phyloP scores from a whole-genome alignment of 148 eudicot genomes.

The Nepenthes gracilis region DNA sequence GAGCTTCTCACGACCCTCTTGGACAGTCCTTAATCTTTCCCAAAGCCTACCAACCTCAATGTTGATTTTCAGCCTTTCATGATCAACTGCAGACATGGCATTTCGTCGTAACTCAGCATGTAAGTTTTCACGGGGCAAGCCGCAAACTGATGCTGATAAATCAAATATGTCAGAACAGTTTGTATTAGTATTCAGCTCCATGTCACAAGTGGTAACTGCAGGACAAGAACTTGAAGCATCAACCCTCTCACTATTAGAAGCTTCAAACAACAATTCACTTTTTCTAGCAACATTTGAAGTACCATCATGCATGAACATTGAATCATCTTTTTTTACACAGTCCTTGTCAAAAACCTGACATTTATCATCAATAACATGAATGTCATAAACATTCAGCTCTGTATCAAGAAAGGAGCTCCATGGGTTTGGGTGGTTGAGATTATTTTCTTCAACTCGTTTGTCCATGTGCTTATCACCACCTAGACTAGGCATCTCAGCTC shows the following conservation, averaged over 20 bases:
- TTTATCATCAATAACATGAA: conserved; percentile 49
- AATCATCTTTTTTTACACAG: conserved; percentile 4
- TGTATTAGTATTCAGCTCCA: conserved; percentile 18
- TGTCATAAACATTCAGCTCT: conserved; percentile 49
- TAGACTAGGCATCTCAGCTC: conserved; percentile 7
- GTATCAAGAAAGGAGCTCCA: neutral
- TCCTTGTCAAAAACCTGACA: conserved; percentile 12
- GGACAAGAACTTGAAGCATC: conserved; percentile 6
- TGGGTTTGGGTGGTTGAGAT: conserved; percentile 1
- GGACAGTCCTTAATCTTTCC: conserved; percentile 62
- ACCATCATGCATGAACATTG: conserved; percentile 4
- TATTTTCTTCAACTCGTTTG: conserved; percentile 2
- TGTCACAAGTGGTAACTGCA: conserved; percentile 9
- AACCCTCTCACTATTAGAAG: conserved; percentile 9
- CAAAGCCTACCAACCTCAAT: conserved; percentile 59
- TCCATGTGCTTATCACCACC: conserved; percentile 11
- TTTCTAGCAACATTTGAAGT: conserved; percentile 8
- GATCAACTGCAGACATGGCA: conserved; percentile 51
- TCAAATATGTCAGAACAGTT: conserved; percentile 27
- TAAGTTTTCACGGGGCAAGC: conserved; percentile 15
- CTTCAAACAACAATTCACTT: conserved; percentile 12
- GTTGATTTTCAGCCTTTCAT: conserved; percentile 62
- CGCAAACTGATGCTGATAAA: conserved; percentile 34
- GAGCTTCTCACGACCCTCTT: conserved; percentile 65
- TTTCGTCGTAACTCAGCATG: conserved; percentile 28